Evolutionary conservation across 305 asterid species (phyloP).

Genomic region (Rubia tinctorum): DNA sequence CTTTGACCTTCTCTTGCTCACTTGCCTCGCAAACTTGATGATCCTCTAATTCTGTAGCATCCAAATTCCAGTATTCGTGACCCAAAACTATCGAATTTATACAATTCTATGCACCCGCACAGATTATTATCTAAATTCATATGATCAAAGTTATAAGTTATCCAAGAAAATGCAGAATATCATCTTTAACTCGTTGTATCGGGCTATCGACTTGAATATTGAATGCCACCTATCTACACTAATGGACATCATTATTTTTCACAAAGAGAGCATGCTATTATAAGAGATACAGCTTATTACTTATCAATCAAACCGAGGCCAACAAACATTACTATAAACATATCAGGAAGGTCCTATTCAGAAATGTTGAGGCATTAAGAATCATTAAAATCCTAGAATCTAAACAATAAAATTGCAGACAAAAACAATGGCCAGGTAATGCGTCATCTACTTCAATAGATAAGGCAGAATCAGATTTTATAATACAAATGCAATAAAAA

Average conservation of each 20-base stretch:
- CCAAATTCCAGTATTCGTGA: constrained; percentile 12
- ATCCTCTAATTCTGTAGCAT: constrained; percentile 52
- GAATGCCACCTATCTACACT: too few species aligned
- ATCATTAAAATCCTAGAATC: background rate
- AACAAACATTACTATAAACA: background rate
- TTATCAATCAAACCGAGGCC: background rate
- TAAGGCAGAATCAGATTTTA: too few species aligned
- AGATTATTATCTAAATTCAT: background rate
- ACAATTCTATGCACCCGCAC: background rate
- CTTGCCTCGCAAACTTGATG: constrained; percentile 70
- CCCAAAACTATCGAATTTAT: background rate
- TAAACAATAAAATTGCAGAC: background rate
- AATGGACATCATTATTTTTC: background rate
- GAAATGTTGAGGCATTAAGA: background rate
- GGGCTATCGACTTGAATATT: background rate
- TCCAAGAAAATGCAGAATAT: background rate
- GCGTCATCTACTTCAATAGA: too few species aligned
- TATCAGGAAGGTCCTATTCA: background rate
- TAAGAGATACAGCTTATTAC: background rate
- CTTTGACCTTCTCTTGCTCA: constrained; percentile 69
- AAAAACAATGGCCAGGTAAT: too few species aligned
- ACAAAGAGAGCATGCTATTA: background rate
- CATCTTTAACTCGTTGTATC: background rate
- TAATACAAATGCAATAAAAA: too few species aligned
- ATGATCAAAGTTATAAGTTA: background rate